Evolutionary conservation across 1,284 basidiomycete genomes (phyloP).

Genomic region (Mycosarcoma mackinlayi): DNA sequence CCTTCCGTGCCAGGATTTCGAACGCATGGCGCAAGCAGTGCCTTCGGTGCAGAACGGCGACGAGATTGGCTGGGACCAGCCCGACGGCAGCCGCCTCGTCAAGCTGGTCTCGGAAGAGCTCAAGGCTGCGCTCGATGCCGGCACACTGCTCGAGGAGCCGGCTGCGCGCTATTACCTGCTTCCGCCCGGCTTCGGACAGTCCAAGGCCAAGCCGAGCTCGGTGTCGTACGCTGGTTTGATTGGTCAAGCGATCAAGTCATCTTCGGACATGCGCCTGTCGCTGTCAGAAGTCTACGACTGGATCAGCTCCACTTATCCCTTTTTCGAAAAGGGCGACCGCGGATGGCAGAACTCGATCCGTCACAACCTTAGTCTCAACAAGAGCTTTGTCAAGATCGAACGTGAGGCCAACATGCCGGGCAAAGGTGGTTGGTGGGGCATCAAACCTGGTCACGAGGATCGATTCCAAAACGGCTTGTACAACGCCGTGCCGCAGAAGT

Average conservation of each 20-base stretch:
- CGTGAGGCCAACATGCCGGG: constrained; percentile 68
- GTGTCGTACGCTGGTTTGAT: constrained; percentile 92
- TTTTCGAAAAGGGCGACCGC: constrained; percentile 90
- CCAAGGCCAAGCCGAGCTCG: constrained; percentile 58
- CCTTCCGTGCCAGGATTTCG: constrained; percentile 43
- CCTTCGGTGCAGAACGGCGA: constrained; percentile 44
- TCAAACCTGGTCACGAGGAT: constrained; percentile 65
- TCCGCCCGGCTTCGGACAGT: constrained; percentile 58
- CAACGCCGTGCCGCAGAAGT: constrained; percentile 45
- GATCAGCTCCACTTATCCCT: constrained; percentile 92
- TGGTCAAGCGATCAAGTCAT: constrained; percentile 90
- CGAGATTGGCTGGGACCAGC: constrained; percentile 61
- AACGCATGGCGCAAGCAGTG: constrained; percentile 31
- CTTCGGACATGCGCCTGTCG: constrained; percentile 83
- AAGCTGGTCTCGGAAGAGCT: constrained; percentile 67
- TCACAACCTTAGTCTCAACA: constrained; percentile 87
- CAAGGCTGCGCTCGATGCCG: constrained; percentile 60
- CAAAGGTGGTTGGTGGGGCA: constrained; percentile 70
- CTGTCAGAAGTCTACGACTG: constrained; percentile 95
- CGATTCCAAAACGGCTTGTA: constrained; percentile 64
- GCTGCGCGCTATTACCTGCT: constrained; percentile 63
- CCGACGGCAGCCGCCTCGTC: constrained; percentile 64
- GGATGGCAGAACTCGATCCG: constrained; percentile 95
- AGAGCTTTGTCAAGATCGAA: constrained; percentile 77
- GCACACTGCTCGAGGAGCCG: constrained; percentile 58